Base-by-base conservation (phyloP, 2,329 filamentous ascomycete species). In the Botryosphaeria agaves region DNA sequence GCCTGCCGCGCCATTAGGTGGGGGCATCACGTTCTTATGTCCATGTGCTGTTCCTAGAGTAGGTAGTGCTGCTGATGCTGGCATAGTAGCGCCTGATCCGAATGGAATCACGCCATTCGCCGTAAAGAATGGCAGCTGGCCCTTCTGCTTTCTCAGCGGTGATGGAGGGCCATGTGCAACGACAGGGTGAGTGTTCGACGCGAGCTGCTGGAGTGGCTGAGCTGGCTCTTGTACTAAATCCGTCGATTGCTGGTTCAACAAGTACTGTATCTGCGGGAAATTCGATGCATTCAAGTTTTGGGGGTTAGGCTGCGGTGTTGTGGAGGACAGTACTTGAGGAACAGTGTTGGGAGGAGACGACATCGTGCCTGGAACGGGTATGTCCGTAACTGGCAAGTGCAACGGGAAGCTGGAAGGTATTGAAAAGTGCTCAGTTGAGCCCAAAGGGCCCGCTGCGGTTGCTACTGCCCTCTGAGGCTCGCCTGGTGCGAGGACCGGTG, bases 41-140 rank as follows among this genome's bases (percentile, higher is more conserved):
- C 21, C 21, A 12, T 7, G 21, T 23, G 4, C 21, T 11, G 21
- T 12, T 11, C 21, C 21, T 7, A 23, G 9, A 9, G 7, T 12
- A 23, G 21, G 9, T 23, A 12, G 12, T 3, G 4, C 21, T 7
- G 9, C 9, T 7, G 12, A 9, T 11, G 21, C 21, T 12, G 21
- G 12, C 21, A 12, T 9, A 9, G 7, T 12, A 9, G 7, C 4
- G 3, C 9, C 21, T 12, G 21, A 11, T 12, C 21, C 27, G 14
- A 37, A 37, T 7, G 35, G 35, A 21, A 37, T 32, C 3, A 20
- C 14, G 9, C 35, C 33, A 14, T 16, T 32, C 15, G 64, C 52
- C 12, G 57, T 61, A 34, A 68, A 65, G 1, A 62, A 48, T 2
- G 65, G 64, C 17, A 69, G 45, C 14, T 57, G 9, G 8, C 9